phyloP scores from a whole-genome alignment of 2,329 filamentous ascomycete genomes.

The Simplicillium aogashimaense region DNA sequence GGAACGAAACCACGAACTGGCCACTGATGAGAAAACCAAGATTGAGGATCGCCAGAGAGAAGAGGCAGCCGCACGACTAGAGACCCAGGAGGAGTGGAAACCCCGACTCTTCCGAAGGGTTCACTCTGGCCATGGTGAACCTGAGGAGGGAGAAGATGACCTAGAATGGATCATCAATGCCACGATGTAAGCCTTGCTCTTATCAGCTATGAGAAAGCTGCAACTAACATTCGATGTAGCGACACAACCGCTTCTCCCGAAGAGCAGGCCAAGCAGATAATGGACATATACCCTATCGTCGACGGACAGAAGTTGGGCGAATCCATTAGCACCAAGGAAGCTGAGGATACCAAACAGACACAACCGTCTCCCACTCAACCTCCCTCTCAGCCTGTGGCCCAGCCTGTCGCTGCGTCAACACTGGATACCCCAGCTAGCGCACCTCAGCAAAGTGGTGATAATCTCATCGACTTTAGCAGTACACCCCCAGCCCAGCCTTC shows the following conservation, averaged over 20 bases:
- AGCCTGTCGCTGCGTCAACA: slow-evolving; percentile 5
- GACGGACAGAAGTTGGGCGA: slow-evolving; percentile 54
- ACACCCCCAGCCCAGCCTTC: slow-evolving; percentile 1
- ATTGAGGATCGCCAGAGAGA: slow-evolving; percentile 89
- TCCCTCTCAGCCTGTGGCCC: slow-evolving; percentile 4
- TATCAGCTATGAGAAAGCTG: too few relatives aligned
- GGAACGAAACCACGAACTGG: slow-evolving; percentile 74
- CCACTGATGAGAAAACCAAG: slow-evolving; percentile 92
- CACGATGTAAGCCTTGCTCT: slow-evolving; percentile 51
- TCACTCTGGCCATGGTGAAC: slow-evolving; percentile 56
- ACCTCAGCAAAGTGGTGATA: slow-evolving; percentile 8
- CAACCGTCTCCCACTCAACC: slow-evolving; percentile 43
- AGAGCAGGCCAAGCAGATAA: slow-evolving; percentile 70
- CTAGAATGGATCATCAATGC: slow-evolving; percentile 94
- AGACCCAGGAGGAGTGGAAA: slow-evolving; percentile 77
- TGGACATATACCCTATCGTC: slow-evolving; percentile 77
- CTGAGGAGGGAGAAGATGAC: slow-evolving; percentile 76
- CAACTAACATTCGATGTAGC: slow-evolving; percentile 12
- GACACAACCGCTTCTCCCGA: slow-evolving; percentile 43
- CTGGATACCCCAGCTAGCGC: too few relatives aligned
- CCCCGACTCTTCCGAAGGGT: slow-evolving; percentile 77
- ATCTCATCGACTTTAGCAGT: slow-evolving; percentile 51
- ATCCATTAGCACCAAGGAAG: not conserved
- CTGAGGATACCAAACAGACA: slow-evolving; percentile 24
- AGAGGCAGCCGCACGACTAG: slow-evolving; percentile 70